Evolutionary conservation across 306 rosid genomes (phyloP), one percentile per base, ranked within the genome.

Genomic region (Potentilla sterilis): DNA sequence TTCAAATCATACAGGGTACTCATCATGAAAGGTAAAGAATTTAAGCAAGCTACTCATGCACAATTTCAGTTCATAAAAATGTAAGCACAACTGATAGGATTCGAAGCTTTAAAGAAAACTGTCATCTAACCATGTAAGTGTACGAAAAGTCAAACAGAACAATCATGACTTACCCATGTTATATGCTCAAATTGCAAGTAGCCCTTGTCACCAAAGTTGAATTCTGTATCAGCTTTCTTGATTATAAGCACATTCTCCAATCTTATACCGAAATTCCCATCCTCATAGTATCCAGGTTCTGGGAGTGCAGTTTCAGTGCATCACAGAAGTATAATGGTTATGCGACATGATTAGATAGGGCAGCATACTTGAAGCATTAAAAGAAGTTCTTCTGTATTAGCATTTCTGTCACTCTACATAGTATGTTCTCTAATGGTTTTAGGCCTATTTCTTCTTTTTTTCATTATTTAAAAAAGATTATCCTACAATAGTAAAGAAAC

Each of bases 231-330:
- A 57, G 98, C 99, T 75, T 90, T 88, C 40, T 92, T 85, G 82
- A 96, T 81, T 62, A 92, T 51, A 68, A 96, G 99, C 84, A 96
- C 99, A 61, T 96, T 96, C 93, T 96, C 99, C 91, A 96, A 86
- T 86, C 99, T 85, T 79, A 96, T 96, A 70, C 99, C 99, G 32
- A 96, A 96, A 22, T 61, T 79, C 38, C 98, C 98, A 43, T 96
- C 99, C 86, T 96, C 99, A 4, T 96, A 96, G 80, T 92, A 96
- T 73, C 99, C 99, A 66, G 99, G 99, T 85, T 96, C 99, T 96
- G 83, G 79, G 83, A 80, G 79, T 38, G 48, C 71, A 83, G 72
- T 61, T 80, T 15, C 44, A 72, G 21, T 18, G 28, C 32, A 41
- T 32, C 34, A 67, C 35, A 67, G 41, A 41, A 67, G 13, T n/a